phyloP scores from a whole-genome alignment of 148 eudicot genomes.

The Persicaria maculosa region DNA sequence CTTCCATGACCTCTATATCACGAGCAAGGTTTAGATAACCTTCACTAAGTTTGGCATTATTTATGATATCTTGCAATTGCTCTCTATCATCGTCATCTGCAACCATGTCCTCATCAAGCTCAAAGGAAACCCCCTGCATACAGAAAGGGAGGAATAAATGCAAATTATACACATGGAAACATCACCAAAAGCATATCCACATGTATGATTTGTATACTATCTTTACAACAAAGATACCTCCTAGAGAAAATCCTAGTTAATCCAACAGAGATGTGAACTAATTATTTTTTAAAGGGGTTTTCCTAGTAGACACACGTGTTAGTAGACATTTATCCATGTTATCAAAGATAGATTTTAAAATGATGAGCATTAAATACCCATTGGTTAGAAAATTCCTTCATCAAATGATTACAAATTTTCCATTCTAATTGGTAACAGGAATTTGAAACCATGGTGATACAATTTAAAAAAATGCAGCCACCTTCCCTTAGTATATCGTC shows the following conservation, averaged over 20 bases:
- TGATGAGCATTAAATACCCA: too few relatives aligned
- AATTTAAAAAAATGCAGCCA: background rate
- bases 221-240: background rate
- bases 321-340: too few relatives aligned
- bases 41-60: constrained; percentile 74
- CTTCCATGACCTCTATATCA: constrained; percentile 98
- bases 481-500: background rate
- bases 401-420: background rate
- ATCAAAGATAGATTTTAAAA: too few relatives aligned
- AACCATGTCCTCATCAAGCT: constrained; percentile 68
- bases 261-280: background rate
- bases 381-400: background rate
- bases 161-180: background rate
- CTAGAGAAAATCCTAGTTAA: background rate
- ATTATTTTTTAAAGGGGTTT: background rate
- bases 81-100: constrained; percentile 65
- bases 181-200: background rate
- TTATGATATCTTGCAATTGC: constrained; percentile 67
- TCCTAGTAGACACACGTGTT: too few relatives aligned
- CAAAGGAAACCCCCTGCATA: constrained; percentile 67
- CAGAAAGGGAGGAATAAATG: constrained; percentile 2
- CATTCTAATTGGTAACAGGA: background rate
- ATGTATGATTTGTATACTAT: background rate
- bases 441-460: background rate
- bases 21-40: constrained; percentile 96